phyloP scores from a whole-genome alignment of 2,329 filamentous ascomycete species.

The Cercospora canescens region DNA sequence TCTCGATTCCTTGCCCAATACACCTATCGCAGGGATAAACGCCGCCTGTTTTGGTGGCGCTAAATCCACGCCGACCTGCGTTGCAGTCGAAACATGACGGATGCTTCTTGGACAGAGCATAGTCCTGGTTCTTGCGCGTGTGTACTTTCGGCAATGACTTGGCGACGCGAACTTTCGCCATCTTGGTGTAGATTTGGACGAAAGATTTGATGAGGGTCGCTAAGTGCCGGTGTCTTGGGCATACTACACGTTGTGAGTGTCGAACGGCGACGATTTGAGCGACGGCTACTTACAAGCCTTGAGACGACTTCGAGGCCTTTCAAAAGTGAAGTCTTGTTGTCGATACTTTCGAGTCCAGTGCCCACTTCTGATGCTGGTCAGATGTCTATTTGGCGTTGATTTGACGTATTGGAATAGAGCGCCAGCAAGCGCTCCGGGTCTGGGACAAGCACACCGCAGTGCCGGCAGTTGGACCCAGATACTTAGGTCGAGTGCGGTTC shows the following conservation, averaged over 20 bases:
- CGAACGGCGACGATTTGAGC: background rate
- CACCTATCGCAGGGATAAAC: background rate
- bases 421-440: too few relatives aligned
- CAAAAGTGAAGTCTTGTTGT: background rate
- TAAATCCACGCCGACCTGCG: background rate
- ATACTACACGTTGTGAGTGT: background rate
- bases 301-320: background rate
- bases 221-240: too few relatives aligned
- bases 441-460: too few relatives aligned
- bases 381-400: too few relatives aligned
- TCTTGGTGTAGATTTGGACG: background rate
- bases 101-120: background rate
- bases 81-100: background rate
- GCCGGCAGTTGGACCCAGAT: too few relatives aligned
- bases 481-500: too few relatives aligned
- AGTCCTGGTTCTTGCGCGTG: background rate
- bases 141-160: background rate
- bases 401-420: too few relatives aligned
- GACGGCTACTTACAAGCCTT: background rate
- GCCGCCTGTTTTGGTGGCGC: background rate
- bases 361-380: background rate
- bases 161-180: background rate
- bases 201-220: background rate
- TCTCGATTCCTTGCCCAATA: background rate
- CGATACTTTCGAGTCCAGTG: background rate